phyloP scores from a whole-genome alignment of 495 filamentous ascomycete species.

The Penicillium dipodomyicola region DNA sequence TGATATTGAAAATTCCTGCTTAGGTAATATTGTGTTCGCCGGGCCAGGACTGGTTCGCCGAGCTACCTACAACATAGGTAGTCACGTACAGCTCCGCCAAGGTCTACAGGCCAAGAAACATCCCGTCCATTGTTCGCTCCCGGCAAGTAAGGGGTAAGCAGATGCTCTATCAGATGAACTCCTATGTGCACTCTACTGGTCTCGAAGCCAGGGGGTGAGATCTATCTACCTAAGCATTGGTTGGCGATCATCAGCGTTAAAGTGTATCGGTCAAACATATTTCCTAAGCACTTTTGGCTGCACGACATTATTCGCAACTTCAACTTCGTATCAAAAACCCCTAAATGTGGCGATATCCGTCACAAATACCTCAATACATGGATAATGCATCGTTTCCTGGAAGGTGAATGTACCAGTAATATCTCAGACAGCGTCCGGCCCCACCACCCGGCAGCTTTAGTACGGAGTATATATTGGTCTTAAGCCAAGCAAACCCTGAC shows the following conservation, averaged over 20 bases:
- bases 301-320: background rate
- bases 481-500: background rate
- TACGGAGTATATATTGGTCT: background rate
- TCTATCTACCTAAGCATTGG: background rate
- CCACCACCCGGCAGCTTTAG: background rate
- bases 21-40: background rate
- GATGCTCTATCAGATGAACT: background rate
- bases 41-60: too few species aligned
- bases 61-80: too few species aligned
- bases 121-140: background rate
- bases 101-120: background rate
- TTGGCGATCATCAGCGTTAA: background rate
- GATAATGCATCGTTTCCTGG: background rate
- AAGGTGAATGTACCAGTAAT: background rate
- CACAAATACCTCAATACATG: background rate
- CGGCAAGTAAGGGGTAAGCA: background rate
- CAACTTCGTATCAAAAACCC: background rate
- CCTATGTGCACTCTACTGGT: background rate
- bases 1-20: conserved; percentile 7
- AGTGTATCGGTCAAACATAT: background rate
- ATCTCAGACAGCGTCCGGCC: background rate
- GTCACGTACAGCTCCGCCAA: background rate
- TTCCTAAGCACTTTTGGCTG: background rate
- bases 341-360: background rate
- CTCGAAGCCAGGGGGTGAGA: background rate